A percentile compares a stretch with the other conserved stretches of the same genome.
These are phyloP conservation scores for Hygrocybe punicea DNA, from an alignment of 768 basidiomycete species.

Conservation along the genomic window DNA sequence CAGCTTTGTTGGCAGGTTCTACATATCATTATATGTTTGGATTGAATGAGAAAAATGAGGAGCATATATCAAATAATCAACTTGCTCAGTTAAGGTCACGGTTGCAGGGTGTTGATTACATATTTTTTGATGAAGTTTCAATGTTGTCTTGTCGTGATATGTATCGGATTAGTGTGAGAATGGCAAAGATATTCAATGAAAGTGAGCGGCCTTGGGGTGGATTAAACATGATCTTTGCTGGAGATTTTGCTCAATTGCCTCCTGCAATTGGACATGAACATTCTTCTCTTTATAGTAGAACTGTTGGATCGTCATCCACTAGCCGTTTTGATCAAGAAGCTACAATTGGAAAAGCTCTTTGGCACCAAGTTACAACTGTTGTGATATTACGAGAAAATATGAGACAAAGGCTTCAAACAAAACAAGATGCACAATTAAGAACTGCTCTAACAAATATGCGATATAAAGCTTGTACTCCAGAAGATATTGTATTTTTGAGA, in stretches of 20 bases:
- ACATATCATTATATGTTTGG: slow-evolving; percentile 24
- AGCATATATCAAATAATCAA: not conserved
- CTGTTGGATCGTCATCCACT: slow-evolving; percentile 2
- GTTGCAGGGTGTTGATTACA: slow-evolving; percentile 19
- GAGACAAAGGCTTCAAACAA: slow-evolving; percentile 19
- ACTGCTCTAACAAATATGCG: slow-evolving; percentile 18
- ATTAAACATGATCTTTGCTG: slow-evolving; percentile 36
- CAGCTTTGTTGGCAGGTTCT: slow-evolving; percentile 21
- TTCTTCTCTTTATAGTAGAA: slow-evolving; percentile 16
- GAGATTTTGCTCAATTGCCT: slow-evolving; percentile 38
- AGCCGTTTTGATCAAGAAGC: slow-evolving; percentile 12
- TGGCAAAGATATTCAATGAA: slow-evolving; percentile 19
- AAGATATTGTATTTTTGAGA: slow-evolving; percentile 36
- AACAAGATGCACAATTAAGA: slow-evolving; percentile 16
- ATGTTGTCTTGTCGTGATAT: slow-evolving; percentile 39
- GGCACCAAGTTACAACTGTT: slow-evolving; percentile 32
- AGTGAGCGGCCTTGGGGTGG: slow-evolving; percentile 31
- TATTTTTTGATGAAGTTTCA: slow-evolving; percentile 33
- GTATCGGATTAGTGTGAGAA: slow-evolving; percentile 27
- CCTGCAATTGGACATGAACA: slow-evolving; percentile 8
- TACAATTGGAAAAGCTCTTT: slow-evolving; percentile 24
- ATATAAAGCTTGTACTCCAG: slow-evolving; percentile 39
- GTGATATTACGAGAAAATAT: slow-evolving; percentile 41
- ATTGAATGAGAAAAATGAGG: slow-evolving; percentile 1
- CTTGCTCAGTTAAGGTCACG: slow-evolving; percentile 8